A percentile compares a stretch with the other conserved stretches of the same genome.
These are phyloP conservation scores for Ocimum tenuiflorum DNA, from an alignment of 257 asterid genomes.

Conservation along the genomic window DNA sequence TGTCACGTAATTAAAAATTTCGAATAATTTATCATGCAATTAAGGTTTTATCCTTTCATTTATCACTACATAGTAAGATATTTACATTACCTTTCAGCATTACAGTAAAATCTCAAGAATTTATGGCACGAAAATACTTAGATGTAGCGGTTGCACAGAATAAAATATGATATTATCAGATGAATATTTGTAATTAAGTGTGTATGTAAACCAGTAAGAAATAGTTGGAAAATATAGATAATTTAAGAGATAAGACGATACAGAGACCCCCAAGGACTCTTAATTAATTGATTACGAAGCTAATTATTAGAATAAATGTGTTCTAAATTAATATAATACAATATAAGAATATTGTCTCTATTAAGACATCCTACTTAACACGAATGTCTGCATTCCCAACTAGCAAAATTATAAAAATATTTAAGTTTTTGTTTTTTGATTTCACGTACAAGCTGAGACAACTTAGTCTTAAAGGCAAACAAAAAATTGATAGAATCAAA, in stretches of 20 bases:
- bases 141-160: no score
- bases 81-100: no score
- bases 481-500: not conserved
- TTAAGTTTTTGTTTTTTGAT: constrained; percentile 17
- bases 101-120: no score
- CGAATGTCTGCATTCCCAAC: constrained; percentile 62
- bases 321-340: constrained; percentile 8
- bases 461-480: not conserved
- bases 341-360: constrained; percentile 10
- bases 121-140: no score
- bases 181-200: no score
- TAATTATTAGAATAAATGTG: constrained; percentile 12
- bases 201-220: no score
- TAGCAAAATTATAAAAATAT: constrained; percentile 17
- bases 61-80: no score
- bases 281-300: not conserved
- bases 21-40: no score
- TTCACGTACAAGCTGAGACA: not conserved
- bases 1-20: no score
- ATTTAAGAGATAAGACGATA: constrained; percentile 40
- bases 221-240: no score
- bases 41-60: no score
- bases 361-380: constrained; percentile 45
- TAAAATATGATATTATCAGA: no score
- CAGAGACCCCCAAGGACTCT: constrained; percentile 23